phyloP scores from a whole-genome alignment of 768 basidiomycete species.

The Myochromella boudieri region DNA sequence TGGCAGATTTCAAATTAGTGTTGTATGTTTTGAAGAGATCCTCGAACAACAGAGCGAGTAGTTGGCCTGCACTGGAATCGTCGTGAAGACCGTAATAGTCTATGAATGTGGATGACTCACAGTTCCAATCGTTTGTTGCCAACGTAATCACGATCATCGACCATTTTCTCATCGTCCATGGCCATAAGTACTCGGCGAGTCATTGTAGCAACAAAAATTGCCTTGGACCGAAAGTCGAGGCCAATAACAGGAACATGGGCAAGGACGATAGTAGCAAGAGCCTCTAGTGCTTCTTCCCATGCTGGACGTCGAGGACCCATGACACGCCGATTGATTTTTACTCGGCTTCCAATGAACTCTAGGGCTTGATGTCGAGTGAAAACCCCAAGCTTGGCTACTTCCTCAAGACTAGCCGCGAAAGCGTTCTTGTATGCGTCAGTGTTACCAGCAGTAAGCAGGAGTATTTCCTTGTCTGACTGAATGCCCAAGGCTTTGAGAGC shows the following conservation, averaged over 20 bases:
- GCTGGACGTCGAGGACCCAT: slow-evolving; percentile 81
- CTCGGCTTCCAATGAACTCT: slow-evolving; percentile 91
- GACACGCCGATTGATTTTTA: slow-evolving; percentile 82
- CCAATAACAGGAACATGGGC: slow-evolving; percentile 93
- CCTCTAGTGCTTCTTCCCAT: slow-evolving; percentile 95
- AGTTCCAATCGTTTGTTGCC: slow-evolving; percentile 98
- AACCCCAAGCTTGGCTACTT: slow-evolving; percentile 86
- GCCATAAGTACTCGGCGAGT: slow-evolving; percentile 94
- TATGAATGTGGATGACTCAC: slow-evolving; percentile 46
- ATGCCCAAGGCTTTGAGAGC: slow-evolving; percentile 96
- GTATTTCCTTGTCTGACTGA: slow-evolving; percentile 96
- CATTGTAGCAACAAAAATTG: slow-evolving; percentile 98
- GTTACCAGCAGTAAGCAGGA: slow-evolving; percentile 89
- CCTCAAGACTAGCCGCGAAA: slow-evolving; percentile 92
- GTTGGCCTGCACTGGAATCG: slow-evolving; percentile 80
- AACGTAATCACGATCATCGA: slow-evolving; percentile 98
- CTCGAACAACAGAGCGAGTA: slow-evolving; percentile 93
- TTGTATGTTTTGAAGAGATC: slow-evolving; percentile 99
- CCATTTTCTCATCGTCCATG: slow-evolving; percentile 94
- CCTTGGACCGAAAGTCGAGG: slow-evolving; percentile 89
- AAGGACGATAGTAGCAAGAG: slow-evolving; percentile 94
- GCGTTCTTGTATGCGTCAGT: slow-evolving; percentile 83
- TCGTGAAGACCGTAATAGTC: slow-evolving; percentile 7
- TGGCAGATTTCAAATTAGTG: slow-evolving; percentile 88
- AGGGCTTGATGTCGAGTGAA: slow-evolving; percentile 93